Evolutionary conservation across 495 filamentous ascomycete genomes (phyloP), one percentile per base, ranked within the genome.

Genomic region (Lasiosphaeria hispida): DNA sequence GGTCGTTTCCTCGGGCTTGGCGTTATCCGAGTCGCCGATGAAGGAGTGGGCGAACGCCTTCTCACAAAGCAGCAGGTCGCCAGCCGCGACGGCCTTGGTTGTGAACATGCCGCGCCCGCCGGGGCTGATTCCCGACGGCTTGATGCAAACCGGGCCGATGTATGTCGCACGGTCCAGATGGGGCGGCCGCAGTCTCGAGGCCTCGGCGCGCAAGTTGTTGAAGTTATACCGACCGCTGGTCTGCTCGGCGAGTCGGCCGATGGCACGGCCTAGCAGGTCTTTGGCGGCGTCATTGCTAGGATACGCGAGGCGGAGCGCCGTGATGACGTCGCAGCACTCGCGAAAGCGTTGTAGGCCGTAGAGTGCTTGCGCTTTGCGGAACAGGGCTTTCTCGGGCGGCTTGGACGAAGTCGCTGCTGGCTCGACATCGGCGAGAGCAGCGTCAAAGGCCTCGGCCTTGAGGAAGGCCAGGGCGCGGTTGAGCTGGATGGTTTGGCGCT

Each of bases 41-140:
- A 63, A 68, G 23, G 65, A 66, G 42, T 70, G 68, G n/a, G 61
- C 64, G 52, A 85, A 82, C 0, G 82, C 80, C 55, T 85, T 85
- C 58, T 85, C 81, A 48, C 77, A 82, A 13, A 84, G 55, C 0
- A 85, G 61, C 23, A 30, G 68, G 6, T 83, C 80, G 0, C 82
- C 83, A 0, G 73, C 73, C 47, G 75, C 67, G 47, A 86, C 74
- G 9, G 62, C 72, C 18, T 69, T 60, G 10, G 77, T 80, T 0
- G 53, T 55, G 34, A 55, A 55, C 9, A 55, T n/a, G 0, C 53
- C 53, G 17, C 53, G 53, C 14, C 53, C 53, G 8, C 41, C 53
- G 11, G 41, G 33, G n/a, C 78, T 72, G 64, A 62, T 19, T 53
- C 38, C 11, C 52, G 60, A 35, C 3, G 40, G 5, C 33, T 45